Conservation (phyloP, 768 basidiomycete species). For the Termitomyces sp. region DNA sequence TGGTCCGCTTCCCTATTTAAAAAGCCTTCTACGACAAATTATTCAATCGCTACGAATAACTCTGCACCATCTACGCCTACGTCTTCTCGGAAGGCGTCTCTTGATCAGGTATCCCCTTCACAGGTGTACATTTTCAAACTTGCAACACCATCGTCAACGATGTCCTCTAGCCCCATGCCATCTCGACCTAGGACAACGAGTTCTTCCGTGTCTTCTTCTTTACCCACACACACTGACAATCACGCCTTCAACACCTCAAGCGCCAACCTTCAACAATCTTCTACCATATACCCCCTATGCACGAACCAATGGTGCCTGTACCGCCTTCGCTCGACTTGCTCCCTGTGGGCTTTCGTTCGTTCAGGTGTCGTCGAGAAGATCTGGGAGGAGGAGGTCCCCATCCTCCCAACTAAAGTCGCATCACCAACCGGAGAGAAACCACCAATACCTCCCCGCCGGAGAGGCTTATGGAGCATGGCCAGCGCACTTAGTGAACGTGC, state of each 20-base stretch:
- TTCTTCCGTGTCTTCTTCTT: constrained; percentile 18
- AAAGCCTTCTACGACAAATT: constrained; percentile 28
- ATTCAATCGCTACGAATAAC: constrained; percentile 23
- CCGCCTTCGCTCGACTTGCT: constrained; percentile 82
- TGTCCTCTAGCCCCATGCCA: constrained; percentile 30
- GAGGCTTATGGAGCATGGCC: constrained; percentile 66
- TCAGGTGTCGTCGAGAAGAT: constrained; percentile 77
- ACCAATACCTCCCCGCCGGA: constrained; percentile 57
- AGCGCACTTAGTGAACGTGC: constrained; percentile 57
- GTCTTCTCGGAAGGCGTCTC: constrained; percentile 19
- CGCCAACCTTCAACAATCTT: constrained; percentile 22
- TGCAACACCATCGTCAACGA: constrained; percentile 26
- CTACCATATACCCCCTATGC: constrained; percentile 76
- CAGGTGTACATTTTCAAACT: constrained; percentile 71
- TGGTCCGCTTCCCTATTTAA: constrained; percentile 62
- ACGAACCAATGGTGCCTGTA: constrained; percentile 80
- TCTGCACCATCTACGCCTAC: constrained; percentile 27
- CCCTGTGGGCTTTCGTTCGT: constrained; percentile 85
- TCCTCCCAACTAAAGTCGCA: constrained; percentile 21
- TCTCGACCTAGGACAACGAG: constrained; percentile 14
- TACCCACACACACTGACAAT: constrained; percentile 25
- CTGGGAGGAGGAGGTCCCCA: constrained; percentile 79
- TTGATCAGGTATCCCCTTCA: constrained; percentile 25
- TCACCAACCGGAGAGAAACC: constrained; percentile 37
- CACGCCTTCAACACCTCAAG: constrained; percentile 13